Evolutionary conservation across 768 basidiomycete genomes (phyloP).

Genomic region (Amyloporia xantha): DNA sequence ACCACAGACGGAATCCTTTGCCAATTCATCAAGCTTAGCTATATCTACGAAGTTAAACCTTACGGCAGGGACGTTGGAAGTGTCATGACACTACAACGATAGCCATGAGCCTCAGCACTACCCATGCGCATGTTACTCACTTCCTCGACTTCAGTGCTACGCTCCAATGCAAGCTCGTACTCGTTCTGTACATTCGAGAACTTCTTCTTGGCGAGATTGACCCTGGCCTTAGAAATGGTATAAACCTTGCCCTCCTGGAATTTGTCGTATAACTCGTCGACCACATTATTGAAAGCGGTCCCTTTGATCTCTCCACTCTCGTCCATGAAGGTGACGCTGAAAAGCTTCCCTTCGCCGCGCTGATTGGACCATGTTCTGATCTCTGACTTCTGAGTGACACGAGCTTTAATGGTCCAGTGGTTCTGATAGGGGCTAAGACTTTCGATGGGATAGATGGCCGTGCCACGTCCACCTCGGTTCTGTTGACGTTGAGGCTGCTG

Average conservation of each 20-base stretch:
- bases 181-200: conserved; percentile 88
- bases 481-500: too few species aligned
- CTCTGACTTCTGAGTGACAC: conserved; percentile 84
- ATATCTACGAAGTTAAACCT: too few species aligned
- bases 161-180: conserved; percentile 87
- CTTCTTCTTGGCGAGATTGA: conserved; percentile 96
- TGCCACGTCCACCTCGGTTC: too few species aligned
- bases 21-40: too few species aligned
- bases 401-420: conserved; percentile 97
- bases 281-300: conserved; percentile 85
- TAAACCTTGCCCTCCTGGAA: conserved; percentile 92
- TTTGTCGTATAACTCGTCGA: conserved; percentile 77
- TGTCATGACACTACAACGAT: conserved; percentile 67
- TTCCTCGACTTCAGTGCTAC: conserved; percentile 79
- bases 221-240: conserved; percentile 81
- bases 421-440: conserved; percentile 95
- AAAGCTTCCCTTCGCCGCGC: conserved; percentile 91
- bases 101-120: conserved; percentile 3
- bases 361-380: conserved; percentile 86
- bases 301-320: conserved; percentile 88
- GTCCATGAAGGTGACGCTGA: conserved; percentile 91
- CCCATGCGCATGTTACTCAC: conserved; percentile 31
- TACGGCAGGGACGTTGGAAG: too few species aligned
- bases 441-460: conserved; percentile 76
- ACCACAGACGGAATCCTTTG: too few species aligned